phyloP scores from a whole-genome alignment of 495 filamentous ascomycete species.

The Penicillium diatomitis region DNA sequence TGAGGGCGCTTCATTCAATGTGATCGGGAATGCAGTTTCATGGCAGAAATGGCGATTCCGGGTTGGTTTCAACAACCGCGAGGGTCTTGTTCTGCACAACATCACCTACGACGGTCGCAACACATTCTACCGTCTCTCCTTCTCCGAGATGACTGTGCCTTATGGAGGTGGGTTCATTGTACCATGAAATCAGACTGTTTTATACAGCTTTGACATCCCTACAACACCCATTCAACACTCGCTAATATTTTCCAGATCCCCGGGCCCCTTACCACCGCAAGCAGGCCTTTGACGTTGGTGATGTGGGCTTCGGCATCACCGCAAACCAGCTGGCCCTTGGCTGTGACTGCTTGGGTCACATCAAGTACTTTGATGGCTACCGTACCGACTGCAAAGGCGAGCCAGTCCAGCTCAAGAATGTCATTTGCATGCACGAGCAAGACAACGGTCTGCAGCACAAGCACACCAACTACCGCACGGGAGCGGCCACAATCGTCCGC shows the following conservation, averaged over 20 bases:
- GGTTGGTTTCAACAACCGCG: slow-evolving; percentile 55
- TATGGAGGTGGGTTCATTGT: slow-evolving; percentile 26
- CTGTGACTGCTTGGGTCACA: slow-evolving; percentile 61
- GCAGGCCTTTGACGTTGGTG: slow-evolving; percentile 65
- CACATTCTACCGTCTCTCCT: slow-evolving; percentile 62
- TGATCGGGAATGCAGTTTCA: slow-evolving; percentile 26
- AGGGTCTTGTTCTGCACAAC: slow-evolving; percentile 56
- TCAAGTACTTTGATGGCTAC: slow-evolving; percentile 56
- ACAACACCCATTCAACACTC: too few relatives aligned
- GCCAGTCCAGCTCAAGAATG: slow-evolving; percentile 46
- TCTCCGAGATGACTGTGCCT: slow-evolving; percentile 75
- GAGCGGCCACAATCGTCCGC: slow-evolving; percentile 49
- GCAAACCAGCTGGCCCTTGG: slow-evolving; percentile 61
- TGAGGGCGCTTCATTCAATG: slow-evolving; percentile 62
- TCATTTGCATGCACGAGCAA: slow-evolving; percentile 62
- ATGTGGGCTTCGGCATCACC: slow-evolving; percentile 56
- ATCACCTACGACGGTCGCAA: slow-evolving; percentile 61
- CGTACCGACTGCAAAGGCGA: slow-evolving; percentile 45
- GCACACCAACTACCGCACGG: slow-evolving; percentile 59
- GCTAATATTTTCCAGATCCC: slow-evolving; percentile 38
- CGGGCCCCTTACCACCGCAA: slow-evolving; percentile 61
- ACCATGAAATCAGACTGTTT: too few relatives aligned
- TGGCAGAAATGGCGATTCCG: slow-evolving; percentile 68
- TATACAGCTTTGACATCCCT: too few relatives aligned
- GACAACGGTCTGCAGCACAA: slow-evolving; percentile 61